Evolutionary conservation across 202 grass and related monocot species (phyloP), one percentile per base, ranked within the genome.

Genomic region (Schoenoplectus triqueter): DNA sequence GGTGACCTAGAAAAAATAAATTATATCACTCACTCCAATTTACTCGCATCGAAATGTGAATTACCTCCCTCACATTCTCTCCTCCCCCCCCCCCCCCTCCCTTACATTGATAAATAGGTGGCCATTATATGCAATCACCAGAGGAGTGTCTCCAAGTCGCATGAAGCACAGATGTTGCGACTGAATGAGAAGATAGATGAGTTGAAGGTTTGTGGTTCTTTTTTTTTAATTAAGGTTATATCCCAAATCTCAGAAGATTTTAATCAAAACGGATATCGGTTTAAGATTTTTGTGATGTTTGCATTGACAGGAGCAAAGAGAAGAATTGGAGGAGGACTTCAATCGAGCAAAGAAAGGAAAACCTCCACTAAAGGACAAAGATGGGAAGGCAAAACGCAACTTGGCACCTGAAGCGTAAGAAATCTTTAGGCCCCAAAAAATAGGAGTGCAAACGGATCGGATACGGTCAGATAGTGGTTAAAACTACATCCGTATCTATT

Each of bases 121-220:
- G 95, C 95, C 17, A 94, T 94, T 67, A 94, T 97, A 64, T 97
- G 95, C 87, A 97, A 97, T 82, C 95, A 97, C 91, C 95, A 97
- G 78, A 92, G 95, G 68, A 87, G 82, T 11, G 92, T 97, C 83
- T 93, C 95, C 46, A 97, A 97, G 86, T 88, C 95, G 47, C 95
- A 97, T 80, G 95, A 97, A 15, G 83, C 88, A 67, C 95, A 97
- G 89, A 97, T 97, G 88, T 89, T 83, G 67, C 89, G 64, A 87
- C 42, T 97, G 88, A 97, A 92, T 67, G 92, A 95, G 69, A 98
- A 93, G 83, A 93, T 98, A 85, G 91, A 98, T 77, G 92, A 93
- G 50, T 85, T 98, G 60, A 89, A 92, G 92, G 95, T 98, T 82
- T 19, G 82, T 31, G 31, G 31, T 31, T 31, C 31, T 40, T 59